These are phyloP conservation scores for Globisporangium paroecandrum DNA, from an alignment of 352 stramenopile species.

Conservation along the genomic window DNA sequence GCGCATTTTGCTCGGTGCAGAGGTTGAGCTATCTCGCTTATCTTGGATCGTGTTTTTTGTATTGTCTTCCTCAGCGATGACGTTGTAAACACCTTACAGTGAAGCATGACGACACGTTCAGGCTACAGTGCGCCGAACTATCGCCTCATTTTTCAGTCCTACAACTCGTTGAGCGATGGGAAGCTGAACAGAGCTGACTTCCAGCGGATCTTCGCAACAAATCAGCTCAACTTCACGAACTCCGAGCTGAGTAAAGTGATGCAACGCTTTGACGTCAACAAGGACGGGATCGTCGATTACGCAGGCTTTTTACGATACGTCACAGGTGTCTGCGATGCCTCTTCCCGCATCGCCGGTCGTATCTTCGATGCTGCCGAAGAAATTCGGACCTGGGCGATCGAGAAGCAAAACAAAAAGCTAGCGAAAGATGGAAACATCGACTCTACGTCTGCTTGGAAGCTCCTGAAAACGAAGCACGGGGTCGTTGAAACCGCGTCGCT, in stretches of 20 bases:
- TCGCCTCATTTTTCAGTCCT: constrained; percentile 69
- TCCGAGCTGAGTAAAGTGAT: constrained; percentile 74
- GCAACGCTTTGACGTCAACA: constrained; percentile 76
- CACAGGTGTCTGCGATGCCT: constrained; percentile 68
- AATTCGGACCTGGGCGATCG: constrained; percentile 64
- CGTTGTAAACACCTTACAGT: constrained; percentile 55
- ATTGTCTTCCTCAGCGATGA: constrained; percentile 43
- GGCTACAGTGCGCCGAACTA: constrained; percentile 69
- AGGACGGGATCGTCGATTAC: constrained; percentile 75
- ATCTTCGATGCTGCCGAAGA: constrained; percentile 63
- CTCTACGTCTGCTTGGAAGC: constrained; percentile 64
- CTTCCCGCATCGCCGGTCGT: constrained; percentile 42
- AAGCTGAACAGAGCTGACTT: constrained; percentile 69
- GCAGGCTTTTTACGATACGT: constrained; percentile 76
- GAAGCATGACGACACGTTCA: constrained; percentile 63
- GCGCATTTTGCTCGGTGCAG: background rate
- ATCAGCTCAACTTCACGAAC: constrained; percentile 72
- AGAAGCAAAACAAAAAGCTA: constrained; percentile 74
- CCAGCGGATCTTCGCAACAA: constrained; percentile 59
- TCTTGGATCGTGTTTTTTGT: background rate
- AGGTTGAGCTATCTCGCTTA: background rate
- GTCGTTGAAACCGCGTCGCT: constrained; percentile 48
- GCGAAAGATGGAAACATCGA: constrained; percentile 81
- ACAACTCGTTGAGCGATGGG: constrained; percentile 67
- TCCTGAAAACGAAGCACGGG: constrained; percentile 56